Conservation (phyloP, 805 yeast genomes). For the Saccharomycopsis fermentans region DNA sequence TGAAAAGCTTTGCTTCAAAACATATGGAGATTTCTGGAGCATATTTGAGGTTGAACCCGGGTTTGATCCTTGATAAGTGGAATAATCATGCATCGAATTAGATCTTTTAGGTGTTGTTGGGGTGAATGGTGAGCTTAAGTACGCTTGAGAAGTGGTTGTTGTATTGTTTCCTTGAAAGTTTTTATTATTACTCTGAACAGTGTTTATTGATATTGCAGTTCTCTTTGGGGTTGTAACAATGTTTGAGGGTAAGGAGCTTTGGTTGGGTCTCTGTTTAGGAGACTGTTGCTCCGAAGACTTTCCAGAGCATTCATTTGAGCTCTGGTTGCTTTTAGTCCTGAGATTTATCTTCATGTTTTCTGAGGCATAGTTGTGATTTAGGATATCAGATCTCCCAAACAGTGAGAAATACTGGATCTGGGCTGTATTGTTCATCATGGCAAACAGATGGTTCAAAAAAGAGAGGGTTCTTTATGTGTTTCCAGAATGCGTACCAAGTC, state of each 20-base stretch:
- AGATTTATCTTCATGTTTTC: conserved; percentile 1
- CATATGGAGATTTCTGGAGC: not conserved
- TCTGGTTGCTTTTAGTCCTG: not conserved
- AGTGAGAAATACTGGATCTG: conserved; percentile 10
- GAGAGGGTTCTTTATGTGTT: too few species aligned
- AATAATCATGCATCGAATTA: not conserved
- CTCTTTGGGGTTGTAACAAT: not conserved
- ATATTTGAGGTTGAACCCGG: not conserved
- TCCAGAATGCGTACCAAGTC: too few species aligned
- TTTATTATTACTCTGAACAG: not conserved
- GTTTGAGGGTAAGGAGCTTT: not conserved
- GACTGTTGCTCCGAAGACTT: conserved; percentile 1
- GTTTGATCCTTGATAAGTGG: not conserved
- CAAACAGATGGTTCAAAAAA: not conserved
- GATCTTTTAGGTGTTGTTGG: conserved; percentile 10
- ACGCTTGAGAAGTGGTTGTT: not conserved
- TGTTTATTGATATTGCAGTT: conserved; percentile 7
- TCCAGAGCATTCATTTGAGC: not conserved
- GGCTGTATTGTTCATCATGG: conserved; percentile 10
- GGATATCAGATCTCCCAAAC: conserved; percentile 11
- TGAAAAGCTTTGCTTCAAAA: not conserved
- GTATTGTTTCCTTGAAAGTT: conserved; percentile 2
- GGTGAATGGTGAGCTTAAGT: not conserved
- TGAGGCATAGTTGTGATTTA: conserved; percentile 12
- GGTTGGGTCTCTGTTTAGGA: not conserved